Evolutionary conservation across 768 basidiomycete species (phyloP), one percentile per base, ranked within the genome.

Genomic region (Lactifluus subvellereus): DNA sequence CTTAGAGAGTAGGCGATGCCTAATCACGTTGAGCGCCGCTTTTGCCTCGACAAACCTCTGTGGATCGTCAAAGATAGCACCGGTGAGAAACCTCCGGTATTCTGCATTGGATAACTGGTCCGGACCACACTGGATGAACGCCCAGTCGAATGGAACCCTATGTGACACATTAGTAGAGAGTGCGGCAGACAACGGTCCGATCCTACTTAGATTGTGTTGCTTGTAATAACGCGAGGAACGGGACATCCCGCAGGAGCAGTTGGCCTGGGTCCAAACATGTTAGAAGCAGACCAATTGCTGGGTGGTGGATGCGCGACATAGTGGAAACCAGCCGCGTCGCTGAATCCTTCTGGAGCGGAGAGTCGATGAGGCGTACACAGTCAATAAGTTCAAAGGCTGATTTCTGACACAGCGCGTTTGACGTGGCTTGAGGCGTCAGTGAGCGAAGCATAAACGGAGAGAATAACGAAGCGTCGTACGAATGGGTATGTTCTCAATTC

Each of bases 341-440:
- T 52, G 84, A 77, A 0, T 67, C 64, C 1, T 73, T 13, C 14
- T 70, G 67, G 4, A 82, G 66, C 1, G 72, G 67, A 32, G 71
- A 69, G 14, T 76, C 75, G 2, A 77, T 68, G 1, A 88, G 72
- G 42, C 87, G 82, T 37, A 86, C 61, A 80, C 81, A 84, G 66
- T 88, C 86, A n/a, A 89, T 75, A 0, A 89, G 74, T 55, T 84
- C 82, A 49, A 76, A 82, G 0, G 85, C 85, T 33, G 74, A 67
- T 1, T 69, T 65, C 53, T 72, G 74, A 48, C 79, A 72, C 30
- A 72, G 72, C 3, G 57, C 57, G 45, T 72, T 72, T 3, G 75
- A 71, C 18, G 71, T 69, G 37, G 80, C 84, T 86, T 32, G 13
- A 20, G 11, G 6, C 27, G 11, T 32, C 35, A 16, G 8, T 62